Evolutionary conservation across 768 basidiomycete species (phyloP).

Genomic region (Termitomyces sp.): DNA sequence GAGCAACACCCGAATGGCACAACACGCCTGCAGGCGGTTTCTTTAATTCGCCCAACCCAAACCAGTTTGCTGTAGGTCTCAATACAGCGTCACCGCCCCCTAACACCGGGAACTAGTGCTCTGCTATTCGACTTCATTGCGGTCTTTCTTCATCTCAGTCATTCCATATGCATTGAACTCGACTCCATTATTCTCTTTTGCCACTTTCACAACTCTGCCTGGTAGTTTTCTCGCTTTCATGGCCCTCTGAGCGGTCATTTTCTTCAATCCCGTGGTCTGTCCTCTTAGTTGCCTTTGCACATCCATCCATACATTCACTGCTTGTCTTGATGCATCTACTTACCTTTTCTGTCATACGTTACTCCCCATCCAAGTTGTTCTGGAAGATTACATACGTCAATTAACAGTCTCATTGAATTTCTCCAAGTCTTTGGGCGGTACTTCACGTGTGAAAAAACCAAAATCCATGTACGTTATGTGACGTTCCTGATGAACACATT

Average conservation of each 20-base stretch:
- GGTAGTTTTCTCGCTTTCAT: not conserved
- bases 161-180: slow-evolving; percentile 4
- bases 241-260: not conserved
- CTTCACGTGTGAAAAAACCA: not conserved
- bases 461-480: not conserved
- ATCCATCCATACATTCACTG: slow-evolving; percentile 1
- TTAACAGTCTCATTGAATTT: slow-evolving; percentile 5
- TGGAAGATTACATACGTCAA: slow-evolving; percentile 13
- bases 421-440: not conserved
- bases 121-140: slow-evolving; percentile 6
- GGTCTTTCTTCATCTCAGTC: not conserved
- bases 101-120: slow-evolving; percentile 24
- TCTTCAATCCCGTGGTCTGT: not conserved
- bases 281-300: not conserved
- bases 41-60: slow-evolving; percentile 27
- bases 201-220: not conserved
- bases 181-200: not conserved
- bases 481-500: too few relatives aligned
- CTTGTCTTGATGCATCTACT: slow-evolving; percentile 12
- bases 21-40: slow-evolving; percentile 33
- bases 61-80: slow-evolving; percentile 36
- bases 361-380: slow-evolving; percentile 9
- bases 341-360: slow-evolving; percentile 8
- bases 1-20: slow-evolving; percentile 39
- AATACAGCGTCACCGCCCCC: slow-evolving; percentile 46